Base-by-base conservation (phyloP, 2,329 filamentous ascomycete species). In the Zymoseptoria passerinii region DNA sequence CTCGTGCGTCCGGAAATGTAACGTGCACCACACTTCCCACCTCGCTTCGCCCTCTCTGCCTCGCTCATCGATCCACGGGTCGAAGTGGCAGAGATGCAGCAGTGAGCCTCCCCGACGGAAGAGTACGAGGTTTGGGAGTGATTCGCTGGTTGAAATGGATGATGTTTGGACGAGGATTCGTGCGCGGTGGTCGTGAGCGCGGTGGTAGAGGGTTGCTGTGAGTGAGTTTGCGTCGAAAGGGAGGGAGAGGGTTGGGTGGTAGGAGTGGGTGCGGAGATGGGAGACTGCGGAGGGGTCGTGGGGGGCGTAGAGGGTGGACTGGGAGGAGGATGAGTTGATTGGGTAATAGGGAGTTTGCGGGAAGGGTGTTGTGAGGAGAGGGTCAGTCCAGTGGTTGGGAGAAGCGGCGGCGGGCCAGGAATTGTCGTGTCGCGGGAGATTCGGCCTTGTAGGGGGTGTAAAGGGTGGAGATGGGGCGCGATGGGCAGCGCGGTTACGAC, bases 1-100 rank as follows among this genome's bases (percentile, higher is more conserved):
- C 69, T 85, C 82, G 57, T 82, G 79, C 4, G 77, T 72, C 5
- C 73, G 72, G 67, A 84, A 85, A 29, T 79, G 78, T 10, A 85
- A 70, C 54, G 75, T 76, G 2, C 80, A 76, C 82, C 82, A 84
- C 6, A 81, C 65, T 19, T 77, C 71, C 44, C 79, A 73, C 28
- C 70, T 10, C 67, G 74, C 76, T 5, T 71, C 68, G 3, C 68
- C 50, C 13, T 52, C 51, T n/a, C 57, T 44, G 5, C 35, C 35
- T 3, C 4, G 10, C 13, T 44, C 35, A 16, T 44, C 35, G 4
- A 44, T 13, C 35, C 35, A n/a, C 13, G 35, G 68, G 48, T 74
- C 72, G 2, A 73, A 67, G 16, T 73, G 72, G 54, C 67, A 70
- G 6, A 71, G 63, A 40, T 68, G 74, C 13, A 80, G 61, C 51